These are phyloP conservation scores for Ustanciosporium gigantosporum DNA, from an alignment of 1,284 basidiomycete species.

Conservation along the genomic window DNA sequence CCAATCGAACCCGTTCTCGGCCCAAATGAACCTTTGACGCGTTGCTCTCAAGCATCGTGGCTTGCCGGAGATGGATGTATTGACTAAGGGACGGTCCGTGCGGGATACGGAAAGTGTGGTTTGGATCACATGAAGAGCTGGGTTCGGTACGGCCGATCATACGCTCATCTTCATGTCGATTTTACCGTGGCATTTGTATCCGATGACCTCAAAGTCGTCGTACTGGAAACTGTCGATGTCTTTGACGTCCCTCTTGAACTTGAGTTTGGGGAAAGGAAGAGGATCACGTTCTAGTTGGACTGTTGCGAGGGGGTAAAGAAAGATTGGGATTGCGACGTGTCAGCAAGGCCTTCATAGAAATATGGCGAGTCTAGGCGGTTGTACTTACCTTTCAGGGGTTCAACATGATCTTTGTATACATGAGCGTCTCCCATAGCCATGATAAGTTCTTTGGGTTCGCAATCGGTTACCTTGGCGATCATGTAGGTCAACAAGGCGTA, in stretches of 20 bases:
- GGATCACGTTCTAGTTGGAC: slow-evolving; percentile 79
- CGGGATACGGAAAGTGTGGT: too few species aligned
- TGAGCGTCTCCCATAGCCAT: slow-evolving; percentile 94
- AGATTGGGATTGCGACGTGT: neutral
- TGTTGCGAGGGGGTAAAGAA: slow-evolving; percentile 1
- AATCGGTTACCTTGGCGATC: slow-evolving; percentile 87
- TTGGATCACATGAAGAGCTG: too few species aligned
- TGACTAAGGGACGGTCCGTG: too few species aligned
- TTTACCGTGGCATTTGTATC: slow-evolving; percentile 80
- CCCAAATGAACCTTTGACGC: too few species aligned
- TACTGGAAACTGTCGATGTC: slow-evolving; percentile 80
- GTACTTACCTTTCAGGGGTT: slow-evolving; percentile 69
- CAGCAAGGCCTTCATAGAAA: neutral
- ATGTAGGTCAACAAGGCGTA: slow-evolving; percentile 96
- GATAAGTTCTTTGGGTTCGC: slow-evolving; percentile 82
- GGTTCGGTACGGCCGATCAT: slow-evolving; percentile 63
- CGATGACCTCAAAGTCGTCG: slow-evolving; percentile 81
- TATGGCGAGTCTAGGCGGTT: neutral
- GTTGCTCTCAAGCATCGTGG: too few species aligned
- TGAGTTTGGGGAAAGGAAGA: slow-evolving; percentile 78
- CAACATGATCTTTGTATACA: slow-evolving; percentile 90
- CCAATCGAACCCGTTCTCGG: too few species aligned
- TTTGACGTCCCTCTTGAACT: slow-evolving; percentile 69
- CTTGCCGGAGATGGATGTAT: too few species aligned
- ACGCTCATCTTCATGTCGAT: slow-evolving; percentile 99